A percentile compares a stretch with the other conserved stretches of the same genome.
phyloP scores from a whole-genome alignment of 306 rosid genomes.

The Psophocarpus tetragonolobus region DNA sequence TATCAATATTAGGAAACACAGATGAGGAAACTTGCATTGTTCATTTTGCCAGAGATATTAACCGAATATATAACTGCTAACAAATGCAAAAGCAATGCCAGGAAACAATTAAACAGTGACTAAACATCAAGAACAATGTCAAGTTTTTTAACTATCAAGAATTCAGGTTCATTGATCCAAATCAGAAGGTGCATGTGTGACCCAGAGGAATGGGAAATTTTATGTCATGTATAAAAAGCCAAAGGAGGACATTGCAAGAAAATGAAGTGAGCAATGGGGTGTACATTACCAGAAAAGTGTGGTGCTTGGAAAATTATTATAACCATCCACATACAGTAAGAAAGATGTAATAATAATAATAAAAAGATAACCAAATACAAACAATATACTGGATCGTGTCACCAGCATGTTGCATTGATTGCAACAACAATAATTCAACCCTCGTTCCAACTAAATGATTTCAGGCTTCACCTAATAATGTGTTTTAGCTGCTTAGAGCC shows the following conservation, averaged over 20 bases:
- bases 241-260: not conserved
- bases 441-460: not conserved
- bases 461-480: not conserved
- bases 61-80: not conserved
- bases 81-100: not conserved
- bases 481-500: not conserved
- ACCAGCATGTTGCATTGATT: not conserved
- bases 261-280: not conserved
- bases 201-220: not conserved
- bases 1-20: not conserved
- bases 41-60: not conserved
- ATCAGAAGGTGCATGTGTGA: slow-evolving; percentile 4
- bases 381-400: not conserved
- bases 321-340: not conserved
- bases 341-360: not conserved
- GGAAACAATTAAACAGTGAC: not conserved
- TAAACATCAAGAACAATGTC: not conserved
- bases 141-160: not conserved
- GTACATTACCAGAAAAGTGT: not conserved
- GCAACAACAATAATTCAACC: not conserved
- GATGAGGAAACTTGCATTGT: not conserved
- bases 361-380: slow-evolving; percentile 1
- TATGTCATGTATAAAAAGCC: not conserved
- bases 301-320: not conserved
- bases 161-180: slow-evolving; percentile 15